phyloP scores from a whole-genome alignment of 345 rosid genomes.

The Clausena lansium region DNA sequence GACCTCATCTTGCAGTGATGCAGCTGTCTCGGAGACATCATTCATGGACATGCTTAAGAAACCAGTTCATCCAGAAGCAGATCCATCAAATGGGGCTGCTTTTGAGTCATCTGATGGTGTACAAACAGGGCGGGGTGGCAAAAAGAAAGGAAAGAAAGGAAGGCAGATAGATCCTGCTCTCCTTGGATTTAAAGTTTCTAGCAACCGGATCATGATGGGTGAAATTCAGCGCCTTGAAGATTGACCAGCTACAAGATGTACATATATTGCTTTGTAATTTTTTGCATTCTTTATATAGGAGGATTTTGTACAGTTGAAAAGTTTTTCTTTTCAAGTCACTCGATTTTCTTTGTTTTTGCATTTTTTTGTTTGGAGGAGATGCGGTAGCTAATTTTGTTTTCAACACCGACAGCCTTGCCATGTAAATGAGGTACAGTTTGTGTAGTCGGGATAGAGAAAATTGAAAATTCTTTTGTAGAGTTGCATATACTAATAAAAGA shows the following conservation, averaged over 20 bases:
- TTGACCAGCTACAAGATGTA: conserved; percentile 8
- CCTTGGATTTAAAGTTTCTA: conserved; percentile 55
- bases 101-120: conserved; percentile 34
- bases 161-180: conserved; percentile 58
- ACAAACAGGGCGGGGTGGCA: conserved; percentile 28
- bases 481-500: not conserved
- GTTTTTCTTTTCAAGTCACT: not conserved
- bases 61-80: conserved; percentile 13
- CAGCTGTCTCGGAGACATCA: conserved; percentile 56
- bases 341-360: not conserved
- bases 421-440: not conserved
- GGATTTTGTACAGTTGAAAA: conserved; percentile 26
- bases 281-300: not conserved
- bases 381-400: not conserved
- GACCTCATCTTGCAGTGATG: conserved; percentile 47
- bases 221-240: conserved; percentile 54
- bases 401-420: not conserved
- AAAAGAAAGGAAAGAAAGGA: conserved; percentile 57
- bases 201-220: conserved; percentile 66
- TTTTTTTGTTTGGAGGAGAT: not conserved
- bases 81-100: conserved; percentile 9
- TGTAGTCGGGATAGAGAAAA: not conserved
- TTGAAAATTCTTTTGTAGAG: conserved; percentile 4
- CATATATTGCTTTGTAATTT: conserved; percentile 8
- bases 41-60: conserved; percentile 78